Base-by-base conservation (phyloP, 2,329 filamentous ascomycete genomes). In the Aspergillus ibericus region DNA sequence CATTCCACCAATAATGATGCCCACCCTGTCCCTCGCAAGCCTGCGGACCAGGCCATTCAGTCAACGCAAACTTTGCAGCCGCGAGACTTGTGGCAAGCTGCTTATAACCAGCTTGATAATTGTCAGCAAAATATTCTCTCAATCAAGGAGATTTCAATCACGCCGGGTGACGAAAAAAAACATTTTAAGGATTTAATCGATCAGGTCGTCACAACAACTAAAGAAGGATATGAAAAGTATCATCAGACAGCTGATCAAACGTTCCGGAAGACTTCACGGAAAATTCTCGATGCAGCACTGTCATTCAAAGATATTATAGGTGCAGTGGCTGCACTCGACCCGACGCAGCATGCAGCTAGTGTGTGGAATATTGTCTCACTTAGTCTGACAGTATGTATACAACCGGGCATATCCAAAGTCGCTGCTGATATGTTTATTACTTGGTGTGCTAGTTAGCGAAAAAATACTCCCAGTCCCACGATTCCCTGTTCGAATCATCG, bases 281-380 rank as follows among this genome's bases (percentile, higher is more conserved):
- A 57, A 32, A 65, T 62, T 5, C 12, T 67, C 1, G 52, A 63
- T 54, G 46, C 62, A 10, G 51, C 59, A 7, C 52, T 65, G 15
- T 56, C 50, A 2, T 63, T 63, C 36, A 65, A 66, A 27, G 54
- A 61, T 27, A 42, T 62, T 34, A 58, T 65, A n/a, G 46, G 4
- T 25, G 32, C 53, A 10, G 53, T 60, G 4, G 59, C 51, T 5
- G 49, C 47, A 22, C 50, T 60, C 40, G 60, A 67, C 53, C 54
- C 59, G 9, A 66, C 59, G 2, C 8, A 47, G 1, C 46, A 66
- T 58, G 57, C 65, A 49, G 38, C 60, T 32, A 60, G 59, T 55
- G 62, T 55, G 13, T 67, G 59, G 63, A 44, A 51, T 20, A 29
- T 66, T 13, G 59, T 67, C 0, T 66, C 55, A 13, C 52, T 67